phyloP scores from a whole-genome alignment of 176 grass and related monocot genomes.

The Zoysia pacifica region DNA sequence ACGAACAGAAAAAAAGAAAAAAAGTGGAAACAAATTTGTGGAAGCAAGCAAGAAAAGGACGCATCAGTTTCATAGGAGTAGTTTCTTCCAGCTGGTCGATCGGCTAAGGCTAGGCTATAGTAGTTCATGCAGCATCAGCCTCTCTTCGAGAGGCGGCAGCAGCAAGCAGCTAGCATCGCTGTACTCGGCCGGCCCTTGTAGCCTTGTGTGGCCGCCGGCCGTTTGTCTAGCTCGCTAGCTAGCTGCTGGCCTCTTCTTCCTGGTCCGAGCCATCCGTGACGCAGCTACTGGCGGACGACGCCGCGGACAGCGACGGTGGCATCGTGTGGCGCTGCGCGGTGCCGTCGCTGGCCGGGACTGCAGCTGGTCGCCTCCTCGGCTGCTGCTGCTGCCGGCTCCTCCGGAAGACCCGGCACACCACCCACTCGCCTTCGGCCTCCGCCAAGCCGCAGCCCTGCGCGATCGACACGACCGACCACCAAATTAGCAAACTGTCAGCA shows the following conservation, averaged over 20 bases:
- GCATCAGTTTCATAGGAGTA: not conserved
- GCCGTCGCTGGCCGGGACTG: slow-evolving; percentile 1
- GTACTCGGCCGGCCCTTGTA: not conserved
- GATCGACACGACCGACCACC: not conserved
- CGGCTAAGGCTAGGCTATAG: slow-evolving; percentile 31
- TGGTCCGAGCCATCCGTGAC: slow-evolving; percentile 55
- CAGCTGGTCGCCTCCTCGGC: slow-evolving; percentile 11
- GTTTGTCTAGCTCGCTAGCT: not conserved
- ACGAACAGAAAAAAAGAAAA: not conserved
- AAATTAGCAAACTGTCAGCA: not conserved
- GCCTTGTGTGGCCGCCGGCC: not conserved
- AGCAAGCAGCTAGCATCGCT: not conserved
- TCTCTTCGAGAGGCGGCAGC: slow-evolving; percentile 46
- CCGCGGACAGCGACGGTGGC: not conserved
- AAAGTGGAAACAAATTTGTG: slow-evolving; percentile 3
- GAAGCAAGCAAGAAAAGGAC: slow-evolving; percentile 26
- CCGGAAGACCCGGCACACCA: slow-evolving; percentile 79
- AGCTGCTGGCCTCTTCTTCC: slow-evolving; percentile 68
- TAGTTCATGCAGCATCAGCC: not conserved
- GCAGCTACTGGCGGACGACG: slow-evolving; percentile 72
- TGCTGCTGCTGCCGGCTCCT: slow-evolving; percentile 25
- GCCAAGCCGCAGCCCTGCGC: slow-evolving; percentile 51
- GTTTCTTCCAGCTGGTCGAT: slow-evolving; percentile 1
- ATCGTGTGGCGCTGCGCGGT: not conserved
- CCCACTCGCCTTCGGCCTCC: slow-evolving; percentile 53